Evolutionary conservation across 108 stramenopile genomes (phyloP), one percentile per base, ranked within the genome.

Genomic region (Parmales sp.): DNA sequence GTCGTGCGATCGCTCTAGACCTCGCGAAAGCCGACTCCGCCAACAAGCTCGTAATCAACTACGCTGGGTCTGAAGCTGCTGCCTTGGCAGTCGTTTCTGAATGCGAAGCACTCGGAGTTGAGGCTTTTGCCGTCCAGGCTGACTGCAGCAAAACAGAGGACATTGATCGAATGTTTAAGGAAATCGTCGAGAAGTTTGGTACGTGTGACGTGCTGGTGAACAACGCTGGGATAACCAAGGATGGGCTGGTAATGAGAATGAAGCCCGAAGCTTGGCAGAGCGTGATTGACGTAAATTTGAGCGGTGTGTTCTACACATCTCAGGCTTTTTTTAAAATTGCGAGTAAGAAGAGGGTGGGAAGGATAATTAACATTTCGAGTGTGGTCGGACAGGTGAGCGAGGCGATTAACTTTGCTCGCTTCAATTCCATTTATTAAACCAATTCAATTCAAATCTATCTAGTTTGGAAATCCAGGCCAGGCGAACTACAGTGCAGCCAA

Each of bases 31-130:
- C 69, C 16, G 96, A 94, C 28, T 19, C 31, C 90, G n/a, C n/a
- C n/a, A n/a, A 92, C 60, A 94, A 94, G 71, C 84, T 97, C 29
- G 82, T 97, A 54, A 88, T 97, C 64, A 97, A 95, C 78, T 97
- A 95, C 68, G 89, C 89, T 0, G 88, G 89, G n/a, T 81, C 89
- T 46, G 75, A 90, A 66, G 92, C 76, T 9, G 65, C 85, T 19
- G 96, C 94, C 9, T 77, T 88, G 39, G 88, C 77, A 7, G 86
- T 90, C 19, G 91, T 93, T 8, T 80, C 82, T 22, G 74, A 82
- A 49, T 90, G 95, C 72, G 87, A 90, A 70, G 86, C 70, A 36
- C 72, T 72, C 41, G 89, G 88, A 45, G 89, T 84, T 45, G 82
- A 88, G 68, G 88, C 88, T 36, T 76, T 90, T 38, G 94, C 92